Evolutionary conservation across 495 filamentous ascomycete genomes (phyloP), one percentile per base, ranked within the genome.

Genomic region (Penicillium fimorum): DNA sequence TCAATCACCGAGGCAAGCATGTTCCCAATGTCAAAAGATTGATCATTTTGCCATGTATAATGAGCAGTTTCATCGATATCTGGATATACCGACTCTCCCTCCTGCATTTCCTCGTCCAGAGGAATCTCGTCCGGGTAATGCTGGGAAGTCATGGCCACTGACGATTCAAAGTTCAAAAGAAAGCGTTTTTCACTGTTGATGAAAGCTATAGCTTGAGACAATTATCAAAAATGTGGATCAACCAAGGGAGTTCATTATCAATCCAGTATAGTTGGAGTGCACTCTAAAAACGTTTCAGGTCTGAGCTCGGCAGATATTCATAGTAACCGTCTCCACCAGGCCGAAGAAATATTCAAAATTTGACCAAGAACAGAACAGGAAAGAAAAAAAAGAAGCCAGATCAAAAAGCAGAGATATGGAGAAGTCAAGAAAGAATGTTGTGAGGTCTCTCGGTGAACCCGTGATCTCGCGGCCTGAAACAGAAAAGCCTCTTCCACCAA

Each of bases 51-150:
- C 72, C 70, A 76, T 50, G 72, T 64, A 33, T 74, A 76, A 4
- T 70, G 68, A 8, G 70, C 40, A 6, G 60, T 59, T 46, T 75
- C 73, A 56, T 75, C 68, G 52, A 75, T 69, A 54, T 74, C 72
- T 4, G 75, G 72, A 50, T 77, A 77, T 24, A 30, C 50, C 41
- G 59, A 61, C 25, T 43, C 4, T 13, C 66, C 68, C 56, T 68
- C 50, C 17, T 52, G 38, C 24, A 42, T 41, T 15, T 52, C 50
- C n/a, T 41, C 50, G 13, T 66, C 1, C 45, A 18, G 10, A 60
- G 55, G 42, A 56, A 47, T 9, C 32, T 49, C 25, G 52, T 63
- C 62, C 5, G 61, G 58, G 29, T 61, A 57, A 38, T 63, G 61
- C 2, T 44, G 52, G 35, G 58, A 59, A 42, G 38, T 58, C 66